A percentile compares a stretch with the other conserved stretches of the same genome.
phyloP scores from a whole-genome alignment of 305 asterid species.

The Fraxinus greggii region DNA sequence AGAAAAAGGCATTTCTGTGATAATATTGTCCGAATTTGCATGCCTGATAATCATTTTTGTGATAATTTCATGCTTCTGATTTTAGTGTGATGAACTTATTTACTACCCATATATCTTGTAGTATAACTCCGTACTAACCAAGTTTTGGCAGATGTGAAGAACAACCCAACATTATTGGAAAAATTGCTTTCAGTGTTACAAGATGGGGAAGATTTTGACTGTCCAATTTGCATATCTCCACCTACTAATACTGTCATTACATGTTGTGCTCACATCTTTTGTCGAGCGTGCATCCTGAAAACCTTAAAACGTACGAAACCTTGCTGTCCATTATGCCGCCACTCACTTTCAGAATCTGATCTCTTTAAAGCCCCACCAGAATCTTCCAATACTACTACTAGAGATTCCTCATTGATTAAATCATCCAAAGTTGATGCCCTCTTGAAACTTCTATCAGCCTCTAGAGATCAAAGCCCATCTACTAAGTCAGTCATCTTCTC shows the following conservation, averaged over 20 bases:
- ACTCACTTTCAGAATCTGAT: conserved; percentile 67
- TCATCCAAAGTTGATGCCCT: conserved; percentile 79
- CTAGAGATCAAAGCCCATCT: conserved; percentile 45
- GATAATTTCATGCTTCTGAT: background rate
- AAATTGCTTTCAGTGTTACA: conserved; percentile 69
- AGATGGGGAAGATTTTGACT: conserved; percentile 86
- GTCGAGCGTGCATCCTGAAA: conserved; percentile 71
- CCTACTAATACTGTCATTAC: conserved; percentile 70
- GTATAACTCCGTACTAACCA: background rate
- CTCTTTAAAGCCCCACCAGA: conserved; percentile 65
- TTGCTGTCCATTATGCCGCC: conserved; percentile 90
- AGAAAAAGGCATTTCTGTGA: background rate
- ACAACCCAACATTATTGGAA: conserved; percentile 65
- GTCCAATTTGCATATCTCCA: conserved; percentile 83
- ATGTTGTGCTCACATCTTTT: conserved; percentile 77
- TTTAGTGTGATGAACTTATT: background rate
- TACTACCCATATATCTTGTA: background rate
- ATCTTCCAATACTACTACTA: conserved; percentile 32
- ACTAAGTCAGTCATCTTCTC: conserved; percentile 81
- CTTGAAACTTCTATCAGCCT: conserved; percentile 48
- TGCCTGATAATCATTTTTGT: background rate
- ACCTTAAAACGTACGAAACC: conserved; percentile 57
- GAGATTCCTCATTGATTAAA: conserved; percentile 29
- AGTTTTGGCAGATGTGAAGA: conserved; percentile 61
- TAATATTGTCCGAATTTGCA: background rate